Conservation (phyloP, 306 rosid genomes). For the Cyclanthera cordifolia region DNA sequence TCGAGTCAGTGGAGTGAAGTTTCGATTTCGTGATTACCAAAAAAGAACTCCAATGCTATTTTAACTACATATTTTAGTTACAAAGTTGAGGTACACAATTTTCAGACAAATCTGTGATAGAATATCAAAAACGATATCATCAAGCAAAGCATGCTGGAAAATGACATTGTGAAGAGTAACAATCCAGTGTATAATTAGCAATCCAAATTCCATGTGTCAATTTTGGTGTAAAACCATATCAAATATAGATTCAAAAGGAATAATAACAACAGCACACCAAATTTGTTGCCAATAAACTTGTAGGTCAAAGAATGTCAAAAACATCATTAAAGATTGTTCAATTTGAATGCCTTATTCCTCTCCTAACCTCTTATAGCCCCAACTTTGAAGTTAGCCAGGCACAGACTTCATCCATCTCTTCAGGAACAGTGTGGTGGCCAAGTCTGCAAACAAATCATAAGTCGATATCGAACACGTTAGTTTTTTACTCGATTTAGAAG, state of each 20-base stretch:
- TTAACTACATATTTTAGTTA: too few relatives aligned
- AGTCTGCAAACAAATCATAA: slow-evolving; percentile 38
- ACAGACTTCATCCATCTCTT: slow-evolving; percentile 89
- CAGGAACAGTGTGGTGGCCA: slow-evolving; percentile 84
- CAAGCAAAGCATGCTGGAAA: not conserved
- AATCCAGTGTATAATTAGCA: not conserved
- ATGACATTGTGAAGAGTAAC: slow-evolving; percentile 4
- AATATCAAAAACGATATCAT: not conserved
- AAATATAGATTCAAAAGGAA: not conserved
- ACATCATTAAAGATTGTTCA: not conserved
- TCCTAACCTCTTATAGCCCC: slow-evolving; percentile 28
- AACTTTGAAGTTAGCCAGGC: slow-evolving; percentile 62
- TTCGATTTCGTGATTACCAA: too few relatives aligned
- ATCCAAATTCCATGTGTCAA: not conserved
- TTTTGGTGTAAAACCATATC: slow-evolving; percentile 7
- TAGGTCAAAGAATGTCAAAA: slow-evolving; percentile 13
- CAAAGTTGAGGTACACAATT: not conserved
- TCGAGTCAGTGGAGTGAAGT: too few relatives aligned
- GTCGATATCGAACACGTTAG: not conserved
- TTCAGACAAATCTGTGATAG: not conserved
- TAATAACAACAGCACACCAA: not conserved
- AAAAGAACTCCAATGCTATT: too few relatives aligned
- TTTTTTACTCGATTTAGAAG: not conserved
- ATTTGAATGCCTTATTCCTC: not conserved
- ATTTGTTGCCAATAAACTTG: slow-evolving; percentile 6